Base-by-base conservation (phyloP, 495 filamentous ascomycete genomes). In the Hyphodiscus hymeniophilus region DNA sequence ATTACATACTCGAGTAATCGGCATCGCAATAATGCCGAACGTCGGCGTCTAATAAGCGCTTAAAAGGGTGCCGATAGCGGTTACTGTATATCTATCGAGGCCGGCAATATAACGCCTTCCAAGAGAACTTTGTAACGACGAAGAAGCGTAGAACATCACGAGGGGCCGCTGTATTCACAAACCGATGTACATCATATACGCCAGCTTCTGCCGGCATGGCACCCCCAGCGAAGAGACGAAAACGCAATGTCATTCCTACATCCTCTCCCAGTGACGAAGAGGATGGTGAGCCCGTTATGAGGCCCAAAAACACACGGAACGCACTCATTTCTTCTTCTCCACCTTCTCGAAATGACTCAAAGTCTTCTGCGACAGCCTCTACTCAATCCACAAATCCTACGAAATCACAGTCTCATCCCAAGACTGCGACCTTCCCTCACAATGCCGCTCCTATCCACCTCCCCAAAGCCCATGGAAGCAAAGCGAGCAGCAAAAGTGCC, bases 141-240 rank as follows among this genome's bases (percentile, higher is more conserved):
- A n/a, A n/a, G n/a, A n/a, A n/a, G n/a, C n/a, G n/a, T n/a, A n/a
- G n/a, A n/a, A n/a, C n/a, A n/a, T n/a, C n/a, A n/a, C n/a, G n/a
- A n/a, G n/a, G n/a, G n/a, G n/a, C n/a, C n/a, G n/a, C n/a, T n/a
- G n/a, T n/a, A n/a, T n/a, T n/a, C n/a, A n/a, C n/a, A n/a, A n/a
- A n/a, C n/a, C n/a, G 47, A 49, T 42, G 47, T 40, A 42, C 7
- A 35, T 42, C 7, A 11, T 16, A 4, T 11, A 8, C 2, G 18
- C 16, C 22, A 31, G 13, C 26, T 38, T 35, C 28, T 50, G 50
- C 59, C 61, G 62, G 58, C 52, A 76, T 78, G 74, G 69, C 72
- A 58, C 72, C 73, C 57, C 69, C 74, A 50, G 63, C 72, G 50
- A 77, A 76, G 66, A 73, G 75, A 50, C 68, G 66, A 52, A 75